phyloP scores from a whole-genome alignment of 805 yeast species.

The Nakazawaea ernobii region DNA sequence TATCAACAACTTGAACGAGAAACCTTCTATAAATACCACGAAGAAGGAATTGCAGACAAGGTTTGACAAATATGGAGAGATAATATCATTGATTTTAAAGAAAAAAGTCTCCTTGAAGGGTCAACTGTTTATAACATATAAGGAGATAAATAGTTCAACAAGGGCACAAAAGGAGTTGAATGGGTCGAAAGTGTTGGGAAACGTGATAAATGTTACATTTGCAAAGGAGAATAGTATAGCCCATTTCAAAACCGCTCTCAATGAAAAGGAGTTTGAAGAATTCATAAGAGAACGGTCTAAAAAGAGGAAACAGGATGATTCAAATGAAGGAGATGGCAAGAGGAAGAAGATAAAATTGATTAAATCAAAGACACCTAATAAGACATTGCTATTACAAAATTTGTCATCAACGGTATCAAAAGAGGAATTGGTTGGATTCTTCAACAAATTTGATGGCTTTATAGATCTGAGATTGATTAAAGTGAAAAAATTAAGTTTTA shows the following conservation, averaged over 20 bases:
- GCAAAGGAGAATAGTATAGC: conserved; percentile 42
- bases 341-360: conserved; percentile 19
- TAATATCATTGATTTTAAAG: conserved; percentile 49
- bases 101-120: conserved; percentile 66
- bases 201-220: conserved; percentile 39
- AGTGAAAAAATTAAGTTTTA: conserved; percentile 67
- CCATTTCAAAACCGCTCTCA: conserved; percentile 13
- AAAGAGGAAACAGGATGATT: conserved; percentile 18
- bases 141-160: conserved; percentile 33
- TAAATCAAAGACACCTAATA: conserved; percentile 51
- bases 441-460: conserved; percentile 53
- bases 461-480: conserved; percentile 61
- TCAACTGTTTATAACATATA: conserved; percentile 72
- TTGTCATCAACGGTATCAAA: conserved; percentile 41
- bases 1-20: conserved; percentile 68
- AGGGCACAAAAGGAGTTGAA: conserved; percentile 39
- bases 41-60: conserved; percentile 32
- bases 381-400: conserved; percentile 59
- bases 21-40: conserved; percentile 47
- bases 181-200: conserved; percentile 36
- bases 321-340: conserved; percentile 5
- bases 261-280: conserved; percentile 19
- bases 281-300: conserved; percentile 18
- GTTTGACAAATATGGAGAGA: conserved; percentile 36
- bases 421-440: conserved; percentile 37